A percentile compares a stretch with the other conserved stretches of the same genome.
Evolutionary conservation across 2,329 filamentous ascomycete species (phyloP).

Genomic region (Seiridium unicorne): DNA sequence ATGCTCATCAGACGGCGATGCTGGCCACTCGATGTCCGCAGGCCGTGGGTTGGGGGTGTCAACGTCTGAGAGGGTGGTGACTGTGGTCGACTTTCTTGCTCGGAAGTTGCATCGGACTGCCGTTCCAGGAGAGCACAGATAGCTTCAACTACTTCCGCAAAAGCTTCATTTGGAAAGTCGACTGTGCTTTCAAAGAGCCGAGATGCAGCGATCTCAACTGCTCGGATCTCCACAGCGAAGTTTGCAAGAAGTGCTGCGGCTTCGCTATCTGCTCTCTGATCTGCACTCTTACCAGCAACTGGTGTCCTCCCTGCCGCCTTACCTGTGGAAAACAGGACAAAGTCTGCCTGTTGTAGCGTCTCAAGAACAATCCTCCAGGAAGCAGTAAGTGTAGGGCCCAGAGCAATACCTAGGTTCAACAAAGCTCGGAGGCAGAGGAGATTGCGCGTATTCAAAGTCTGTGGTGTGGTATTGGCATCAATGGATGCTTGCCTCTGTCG

Average conservation of each 20-base stretch:
- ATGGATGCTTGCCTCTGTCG: constrained; percentile 58
- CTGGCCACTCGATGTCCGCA: constrained; percentile 28
- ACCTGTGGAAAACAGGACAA: constrained; percentile 70
- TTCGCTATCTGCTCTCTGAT: constrained; percentile 50
- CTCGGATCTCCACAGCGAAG: constrained; percentile 77
- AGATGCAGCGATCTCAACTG: constrained; percentile 83
- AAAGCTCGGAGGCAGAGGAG: constrained; percentile 85
- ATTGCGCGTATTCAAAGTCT: constrained; percentile 79
- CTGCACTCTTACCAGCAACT: constrained; percentile 43
- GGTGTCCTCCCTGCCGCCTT: constrained; percentile 53
- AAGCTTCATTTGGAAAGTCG: constrained; percentile 83
- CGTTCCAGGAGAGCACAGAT: constrained; percentile 68
- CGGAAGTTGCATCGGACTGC: constrained; percentile 24
- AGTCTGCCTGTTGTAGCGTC: constrained; percentile 88
- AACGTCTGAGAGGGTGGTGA: constrained; percentile 30
- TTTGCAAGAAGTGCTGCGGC: constrained; percentile 56
- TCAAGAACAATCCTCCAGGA: constrained; percentile 92
- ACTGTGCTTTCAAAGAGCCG: constrained; percentile 88
- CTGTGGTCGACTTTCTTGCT: constrained; percentile 31
- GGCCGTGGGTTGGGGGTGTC: constrained; percentile 26
- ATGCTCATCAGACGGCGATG: constrained; percentile 48
- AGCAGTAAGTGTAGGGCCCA: constrained; percentile 80
- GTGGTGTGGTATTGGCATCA: constrained; percentile 45
- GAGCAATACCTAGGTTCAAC: constrained; percentile 90
- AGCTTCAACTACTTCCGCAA: constrained; percentile 73